Percentiles rank a stretch among this genome's conserved stretches.
Conservation (phyloP, 306 rosid genomes). For the Citrullus mucosospermus region DNA sequence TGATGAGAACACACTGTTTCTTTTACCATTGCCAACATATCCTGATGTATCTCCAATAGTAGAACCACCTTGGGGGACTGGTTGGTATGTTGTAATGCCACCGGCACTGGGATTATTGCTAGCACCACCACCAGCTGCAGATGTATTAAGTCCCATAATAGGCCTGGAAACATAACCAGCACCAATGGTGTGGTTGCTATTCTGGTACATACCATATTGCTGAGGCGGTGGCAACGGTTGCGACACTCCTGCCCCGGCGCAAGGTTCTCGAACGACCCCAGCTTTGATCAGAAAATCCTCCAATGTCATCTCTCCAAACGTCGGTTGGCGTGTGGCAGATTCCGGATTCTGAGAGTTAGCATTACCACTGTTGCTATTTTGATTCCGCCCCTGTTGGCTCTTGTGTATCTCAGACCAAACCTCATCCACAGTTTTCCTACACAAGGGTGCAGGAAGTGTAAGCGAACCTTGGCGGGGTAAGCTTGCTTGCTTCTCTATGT, state of each 20-base stretch:
- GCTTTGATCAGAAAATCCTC: slow-evolving; percentile 89
- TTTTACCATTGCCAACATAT: slow-evolving; percentile 33
- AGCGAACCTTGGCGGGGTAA: slow-evolving; percentile 61
- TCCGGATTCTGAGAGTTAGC: slow-evolving; percentile 28
- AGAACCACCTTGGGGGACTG: slow-evolving; percentile 22
- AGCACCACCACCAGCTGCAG: slow-evolving; percentile 8
- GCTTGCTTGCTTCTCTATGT: slow-evolving; percentile 42
- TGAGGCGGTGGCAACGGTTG: slow-evolving; percentile 15
- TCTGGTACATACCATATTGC: slow-evolving; percentile 32
- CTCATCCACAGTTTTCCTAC: slow-evolving; percentile 75
- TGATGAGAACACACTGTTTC: slow-evolving; percentile 24
- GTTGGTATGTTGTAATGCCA: slow-evolving; percentile 23
- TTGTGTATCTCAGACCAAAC: slow-evolving; percentile 87
- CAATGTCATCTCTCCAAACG: slow-evolving; percentile 87
- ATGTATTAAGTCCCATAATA: slow-evolving; percentile 12
- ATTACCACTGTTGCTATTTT: background rate
- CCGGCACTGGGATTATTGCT: slow-evolving; percentile 12
- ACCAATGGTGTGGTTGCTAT: slow-evolving; percentile 17
- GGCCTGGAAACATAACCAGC: slow-evolving; percentile 27
- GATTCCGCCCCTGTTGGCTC: slow-evolving; percentile 21
- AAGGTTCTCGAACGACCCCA: slow-evolving; percentile 59
- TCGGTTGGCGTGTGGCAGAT: slow-evolving; percentile 53
- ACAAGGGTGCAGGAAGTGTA: slow-evolving; percentile 60
- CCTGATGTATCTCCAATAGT: slow-evolving; percentile 32
- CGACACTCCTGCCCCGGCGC: background rate